These are phyloP conservation scores for Picea abies DNA, from an alignment of 83 land plant species.

Conservation along the genomic window DNA sequence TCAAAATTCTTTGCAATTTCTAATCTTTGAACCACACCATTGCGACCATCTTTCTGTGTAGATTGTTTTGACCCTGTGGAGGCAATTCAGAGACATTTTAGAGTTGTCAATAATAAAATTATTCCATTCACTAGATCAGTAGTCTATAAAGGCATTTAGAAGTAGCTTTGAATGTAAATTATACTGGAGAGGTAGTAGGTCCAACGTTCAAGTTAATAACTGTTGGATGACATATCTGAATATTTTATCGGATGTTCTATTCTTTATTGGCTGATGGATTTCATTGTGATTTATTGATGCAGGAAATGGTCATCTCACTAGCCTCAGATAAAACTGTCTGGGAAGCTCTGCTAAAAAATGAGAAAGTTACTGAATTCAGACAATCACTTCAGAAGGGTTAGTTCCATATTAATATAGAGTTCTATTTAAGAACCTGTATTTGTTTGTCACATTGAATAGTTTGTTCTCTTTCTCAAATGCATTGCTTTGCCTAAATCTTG, in stretches of 20 bases:
- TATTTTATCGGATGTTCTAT: neutral
- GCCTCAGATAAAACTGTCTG: conserved; percentile 66
- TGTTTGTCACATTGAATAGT: neutral
- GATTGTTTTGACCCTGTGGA: neutral
- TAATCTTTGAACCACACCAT: neutral
- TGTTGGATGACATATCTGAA: neutral
- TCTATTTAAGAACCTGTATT: neutral
- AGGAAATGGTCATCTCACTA: conserved; percentile 63
- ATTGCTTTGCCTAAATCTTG: neutral
- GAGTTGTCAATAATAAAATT: neutral
- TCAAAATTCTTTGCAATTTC: neutral
- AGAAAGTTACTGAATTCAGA: conserved; percentile 38
- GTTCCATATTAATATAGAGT: neutral
- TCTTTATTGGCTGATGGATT: neutral
- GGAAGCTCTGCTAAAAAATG: conserved; percentile 68
- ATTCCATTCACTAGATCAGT: neutral
- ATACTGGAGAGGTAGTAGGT: neutral
- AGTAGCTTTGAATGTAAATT: neutral
- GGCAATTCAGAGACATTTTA: neutral
- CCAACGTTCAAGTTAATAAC: neutral
- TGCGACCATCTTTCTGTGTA: neutral
- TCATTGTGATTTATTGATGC: conserved; percentile 7
- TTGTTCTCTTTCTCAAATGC: too few species aligned
- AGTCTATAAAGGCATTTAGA: neutral
- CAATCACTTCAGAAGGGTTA: conserved; percentile 38